Evolutionary conservation across 2,329 filamentous ascomycete species (phyloP).

Genomic region (Aureobasidium pullulans): DNA sequence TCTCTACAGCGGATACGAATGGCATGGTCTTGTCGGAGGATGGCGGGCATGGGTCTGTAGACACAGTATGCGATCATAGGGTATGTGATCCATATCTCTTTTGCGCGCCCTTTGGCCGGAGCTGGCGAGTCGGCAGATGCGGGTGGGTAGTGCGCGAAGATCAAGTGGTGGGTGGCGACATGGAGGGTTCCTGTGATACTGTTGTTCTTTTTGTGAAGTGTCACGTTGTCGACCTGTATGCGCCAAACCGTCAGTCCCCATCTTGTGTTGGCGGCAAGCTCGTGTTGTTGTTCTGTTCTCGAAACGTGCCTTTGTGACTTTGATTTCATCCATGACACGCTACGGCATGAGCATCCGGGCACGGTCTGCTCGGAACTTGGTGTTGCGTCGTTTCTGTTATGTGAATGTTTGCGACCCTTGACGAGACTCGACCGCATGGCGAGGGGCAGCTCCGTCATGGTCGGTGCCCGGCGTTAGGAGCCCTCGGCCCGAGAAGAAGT

Average conservation of each 20-base stretch:
- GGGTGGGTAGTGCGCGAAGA: conserved; percentile 52
- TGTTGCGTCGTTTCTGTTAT: neutral
- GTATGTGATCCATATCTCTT: conserved; percentile 89
- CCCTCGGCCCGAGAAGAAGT: too few relatives aligned
- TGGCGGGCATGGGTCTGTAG: conserved; percentile 64
- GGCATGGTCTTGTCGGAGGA: conserved; percentile 64
- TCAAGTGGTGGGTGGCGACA: conserved; percentile 56
- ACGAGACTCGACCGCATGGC: neutral
- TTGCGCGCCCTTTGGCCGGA: conserved; percentile 38
- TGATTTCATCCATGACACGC: conserved; percentile 16
- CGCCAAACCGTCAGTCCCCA: neutral
- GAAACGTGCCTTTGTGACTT: conserved; percentile 1
- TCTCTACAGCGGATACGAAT: conserved; percentile 86
- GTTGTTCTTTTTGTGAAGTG: conserved; percentile 49
- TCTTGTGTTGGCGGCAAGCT: neutral
- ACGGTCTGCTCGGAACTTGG: neutral
- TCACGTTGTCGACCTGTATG: conserved; percentile 51
- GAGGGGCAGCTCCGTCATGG: too few relatives aligned
- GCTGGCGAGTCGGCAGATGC: conserved; percentile 19
- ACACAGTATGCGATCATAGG: conserved; percentile 80
- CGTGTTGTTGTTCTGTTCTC: neutral
- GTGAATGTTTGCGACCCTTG: neutral
- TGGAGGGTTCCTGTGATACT: conserved; percentile 54
- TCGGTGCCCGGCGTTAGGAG: too few relatives aligned
- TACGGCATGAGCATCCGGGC: neutral